Percentiles rank a stretch among this genome's conserved stretches.
Evolutionary conservation across 371 early-diverging fungal genomes (phyloP).

Genomic region (Mucor piriformis): DNA sequence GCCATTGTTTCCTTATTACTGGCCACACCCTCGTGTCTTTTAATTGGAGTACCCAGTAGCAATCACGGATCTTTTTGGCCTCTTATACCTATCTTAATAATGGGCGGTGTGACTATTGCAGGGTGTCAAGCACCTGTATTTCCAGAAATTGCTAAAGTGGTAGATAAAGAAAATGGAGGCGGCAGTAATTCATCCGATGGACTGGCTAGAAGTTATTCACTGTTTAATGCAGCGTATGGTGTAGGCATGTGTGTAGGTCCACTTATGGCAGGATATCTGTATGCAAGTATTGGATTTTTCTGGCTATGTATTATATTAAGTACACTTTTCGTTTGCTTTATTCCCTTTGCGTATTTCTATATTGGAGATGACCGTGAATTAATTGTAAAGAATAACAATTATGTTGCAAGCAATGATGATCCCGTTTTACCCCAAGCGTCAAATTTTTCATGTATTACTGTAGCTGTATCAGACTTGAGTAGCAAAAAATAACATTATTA

Average conservation of each 20-base stretch:
- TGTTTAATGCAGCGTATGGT: conserved; percentile 51
- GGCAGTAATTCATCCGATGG: conserved; percentile 31
- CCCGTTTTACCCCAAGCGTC: background rate
- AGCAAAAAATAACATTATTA: background rate
- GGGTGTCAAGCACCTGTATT: conserved; percentile 49
- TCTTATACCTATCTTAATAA: conserved; percentile 28
- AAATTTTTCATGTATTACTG: background rate
- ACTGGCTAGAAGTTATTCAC: conserved; percentile 42
- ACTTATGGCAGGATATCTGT: conserved; percentile 25
- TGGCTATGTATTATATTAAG: conserved; percentile 30
- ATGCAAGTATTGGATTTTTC: conserved; percentile 30
- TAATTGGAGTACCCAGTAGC: conserved; percentile 39
- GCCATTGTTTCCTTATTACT: conserved; percentile 33
- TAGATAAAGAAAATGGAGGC: conserved; percentile 33
- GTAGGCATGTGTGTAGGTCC: conserved; percentile 41
- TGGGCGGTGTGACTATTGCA: conserved; percentile 43
- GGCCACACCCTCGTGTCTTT: conserved; percentile 32
- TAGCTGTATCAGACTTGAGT: background rate
- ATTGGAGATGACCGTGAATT: conserved; percentile 26
- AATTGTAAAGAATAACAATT: background rate
- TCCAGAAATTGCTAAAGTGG: conserved; percentile 47
- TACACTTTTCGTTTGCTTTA: conserved; percentile 30
- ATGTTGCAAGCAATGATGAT: background rate
- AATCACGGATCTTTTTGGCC: conserved; percentile 37
- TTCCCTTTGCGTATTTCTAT: conserved; percentile 43